Evolutionary conservation across 495 filamentous ascomycete genomes (phyloP).

Genomic region (Hypoxylon lienhwacheense): DNA sequence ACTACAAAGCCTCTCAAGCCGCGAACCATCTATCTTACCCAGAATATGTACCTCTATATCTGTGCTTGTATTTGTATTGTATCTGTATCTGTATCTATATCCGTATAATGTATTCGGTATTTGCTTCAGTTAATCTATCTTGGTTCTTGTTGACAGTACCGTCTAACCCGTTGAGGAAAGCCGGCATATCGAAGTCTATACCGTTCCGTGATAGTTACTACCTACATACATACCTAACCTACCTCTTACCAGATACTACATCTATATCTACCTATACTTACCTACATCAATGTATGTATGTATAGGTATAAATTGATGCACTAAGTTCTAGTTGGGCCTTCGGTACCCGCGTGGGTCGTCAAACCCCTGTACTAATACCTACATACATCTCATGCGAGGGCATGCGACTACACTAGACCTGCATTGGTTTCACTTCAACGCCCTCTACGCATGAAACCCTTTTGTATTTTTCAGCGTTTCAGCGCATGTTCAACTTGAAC

Average conservation of each 20-base stretch:
- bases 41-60: too few species aligned
- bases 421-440: conserved; percentile 32
- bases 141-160: conserved; percentile 6
- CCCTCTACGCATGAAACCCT: conserved; percentile 19
- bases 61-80: too few species aligned
- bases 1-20: conserved; percentile 11
- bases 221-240: too few species aligned
- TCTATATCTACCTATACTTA: too few species aligned
- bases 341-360: conserved; percentile 28
- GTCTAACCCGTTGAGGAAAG: conserved; percentile 21
- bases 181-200: conserved; percentile 22
- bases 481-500: too few species aligned
- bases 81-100: too few species aligned
- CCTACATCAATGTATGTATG: too few species aligned
- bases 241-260: too few species aligned
- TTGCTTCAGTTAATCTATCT: conserved; percentile 11
- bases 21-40: conserved; percentile 11
- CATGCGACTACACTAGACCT: conserved; percentile 25
- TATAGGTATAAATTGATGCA: too few species aligned
- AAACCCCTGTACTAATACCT: conserved; percentile 15
- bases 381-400: conserved; percentile 20
- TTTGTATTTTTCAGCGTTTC: conserved; percentile 14
- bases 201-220: conserved; percentile 28
- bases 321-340: conserved; percentile 28
- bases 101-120: too few species aligned